A percentile compares a stretch with the other conserved stretches of the same genome.
Evolutionary conservation across 306 rosid genomes (phyloP).

Genomic region (Castanea sativa): DNA sequence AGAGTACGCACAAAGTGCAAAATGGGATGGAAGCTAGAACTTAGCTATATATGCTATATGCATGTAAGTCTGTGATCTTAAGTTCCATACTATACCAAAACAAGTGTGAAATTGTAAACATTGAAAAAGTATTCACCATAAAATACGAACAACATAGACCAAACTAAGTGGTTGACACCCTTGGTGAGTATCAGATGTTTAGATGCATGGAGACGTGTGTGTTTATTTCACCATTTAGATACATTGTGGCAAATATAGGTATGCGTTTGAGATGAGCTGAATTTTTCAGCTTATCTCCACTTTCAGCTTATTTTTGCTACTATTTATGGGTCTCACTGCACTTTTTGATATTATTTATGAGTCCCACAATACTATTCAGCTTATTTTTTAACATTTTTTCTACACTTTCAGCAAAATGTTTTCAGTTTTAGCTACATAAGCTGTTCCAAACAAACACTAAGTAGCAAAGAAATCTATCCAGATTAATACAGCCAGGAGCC

Average conservation of each 20-base stretch:
- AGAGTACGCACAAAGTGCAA: not conserved
- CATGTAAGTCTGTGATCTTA: not conserved
- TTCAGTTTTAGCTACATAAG: no score
- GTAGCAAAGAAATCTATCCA: not conserved
- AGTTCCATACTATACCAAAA: not conserved
- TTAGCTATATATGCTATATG: not conserved
- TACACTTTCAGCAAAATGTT: no score
- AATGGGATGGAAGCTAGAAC: not conserved
- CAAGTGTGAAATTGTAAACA: not conserved
- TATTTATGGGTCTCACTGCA: accelerated
- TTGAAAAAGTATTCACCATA: not conserved
- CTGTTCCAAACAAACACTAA: no score
- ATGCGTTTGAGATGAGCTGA: no score
- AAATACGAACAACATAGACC: not conserved
- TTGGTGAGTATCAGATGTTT: not conserved
- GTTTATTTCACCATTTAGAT: not conserved
- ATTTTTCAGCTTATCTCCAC: no score
- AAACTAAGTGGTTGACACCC: not conserved
- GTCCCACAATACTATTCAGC: no score
- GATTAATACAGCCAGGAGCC: not conserved
- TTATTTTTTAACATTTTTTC: no score
- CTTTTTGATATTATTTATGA: no score
- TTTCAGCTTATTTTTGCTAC: no score
- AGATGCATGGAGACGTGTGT: not conserved
- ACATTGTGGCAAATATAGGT: no score